Conservation (phyloP, 805 yeast genomes). For the Candida wancherniae region DNA sequence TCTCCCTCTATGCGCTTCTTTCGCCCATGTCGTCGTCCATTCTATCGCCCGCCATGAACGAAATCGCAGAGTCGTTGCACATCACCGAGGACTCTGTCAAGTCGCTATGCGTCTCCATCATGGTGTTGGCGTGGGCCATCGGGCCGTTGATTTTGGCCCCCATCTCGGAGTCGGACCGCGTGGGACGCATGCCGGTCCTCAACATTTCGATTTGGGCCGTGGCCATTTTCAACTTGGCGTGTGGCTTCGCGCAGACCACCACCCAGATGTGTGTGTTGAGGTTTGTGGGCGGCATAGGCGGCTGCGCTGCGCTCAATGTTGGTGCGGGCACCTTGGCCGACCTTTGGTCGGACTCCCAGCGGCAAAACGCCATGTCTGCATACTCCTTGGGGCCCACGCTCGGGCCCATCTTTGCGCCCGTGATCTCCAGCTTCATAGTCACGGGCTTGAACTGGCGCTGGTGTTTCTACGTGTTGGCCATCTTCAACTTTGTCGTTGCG, state of each 20-base stretch:
- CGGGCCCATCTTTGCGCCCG: conserved; percentile 67
- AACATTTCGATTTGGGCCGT: conserved; percentile 47
- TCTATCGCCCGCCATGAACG: conserved; percentile 54
- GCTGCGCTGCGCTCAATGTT: conserved; percentile 62
- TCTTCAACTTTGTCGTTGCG: conserved; percentile 51
- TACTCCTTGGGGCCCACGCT: conserved; percentile 59
- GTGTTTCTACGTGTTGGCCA: conserved; percentile 57
- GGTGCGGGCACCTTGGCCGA: conserved; percentile 70
- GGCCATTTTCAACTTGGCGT: conserved; percentile 50
- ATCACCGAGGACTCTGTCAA: conserved; percentile 23
- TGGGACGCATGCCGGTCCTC: conserved; percentile 57
- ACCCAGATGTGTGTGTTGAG: conserved; percentile 60
- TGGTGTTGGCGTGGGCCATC: conserved; percentile 65
- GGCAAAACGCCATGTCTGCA: conserved; percentile 54
- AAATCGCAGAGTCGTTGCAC: conserved; percentile 42
- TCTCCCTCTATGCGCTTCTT: conserved; percentile 51
- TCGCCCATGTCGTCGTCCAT: conserved; percentile 63
- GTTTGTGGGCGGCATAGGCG: conserved; percentile 62
- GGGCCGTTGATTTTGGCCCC: conserved; percentile 68
- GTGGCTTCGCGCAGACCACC: conserved; percentile 54
- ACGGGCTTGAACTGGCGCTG: conserved; percentile 57
- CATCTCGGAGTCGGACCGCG: conserved; percentile 51
- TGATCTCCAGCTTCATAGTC: conserved; percentile 54
- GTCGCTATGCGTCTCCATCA: conserved; percentile 45
- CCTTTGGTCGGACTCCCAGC: conserved; percentile 45